Percentiles rank a stretch among this genome's conserved stretches.
Conservation (phyloP, 371 early-diverging fungal species). For the Haplosporangium sp. region DNA sequence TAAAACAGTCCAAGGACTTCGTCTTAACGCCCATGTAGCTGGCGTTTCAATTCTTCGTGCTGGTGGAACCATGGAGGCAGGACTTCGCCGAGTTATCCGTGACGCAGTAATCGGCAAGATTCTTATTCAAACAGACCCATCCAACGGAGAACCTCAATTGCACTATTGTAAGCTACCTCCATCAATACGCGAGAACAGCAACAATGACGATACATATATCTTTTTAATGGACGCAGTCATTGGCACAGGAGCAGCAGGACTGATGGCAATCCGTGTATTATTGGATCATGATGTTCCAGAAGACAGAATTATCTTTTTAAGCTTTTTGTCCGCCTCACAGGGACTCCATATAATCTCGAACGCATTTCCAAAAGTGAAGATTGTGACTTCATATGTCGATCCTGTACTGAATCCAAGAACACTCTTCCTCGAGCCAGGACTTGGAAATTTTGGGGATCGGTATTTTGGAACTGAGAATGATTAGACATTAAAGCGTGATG, state of each 20-base stretch:
- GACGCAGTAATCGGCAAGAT: conserved; percentile 89
- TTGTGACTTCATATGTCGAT: conserved; percentile 85
- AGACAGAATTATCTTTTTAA: conserved; percentile 85
- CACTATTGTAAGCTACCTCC: conserved; percentile 43
- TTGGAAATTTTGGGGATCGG: conserved; percentile 86
- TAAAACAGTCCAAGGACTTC: conserved; percentile 67
- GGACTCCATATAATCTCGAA: conserved; percentile 79
- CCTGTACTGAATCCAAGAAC: conserved; percentile 71
- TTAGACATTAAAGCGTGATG: neutral
- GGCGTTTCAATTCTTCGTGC: conserved; percentile 91
- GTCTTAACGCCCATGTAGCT: conserved; percentile 59
- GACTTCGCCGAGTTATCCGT: conserved; percentile 81
- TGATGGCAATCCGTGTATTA: conserved; percentile 94
- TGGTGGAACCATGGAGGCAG: conserved; percentile 91
- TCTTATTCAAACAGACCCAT: conserved; percentile 85
- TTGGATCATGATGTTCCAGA: conserved; percentile 90
- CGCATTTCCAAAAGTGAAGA: conserved; percentile 86
- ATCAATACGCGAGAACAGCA: conserved; percentile 2
- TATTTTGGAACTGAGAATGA: conserved; percentile 53
- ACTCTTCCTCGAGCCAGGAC: conserved; percentile 83
- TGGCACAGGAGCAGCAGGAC: conserved; percentile 89
- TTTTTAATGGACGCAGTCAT: conserved; percentile 77
- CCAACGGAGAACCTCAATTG: conserved; percentile 84
- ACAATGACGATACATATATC: conserved; percentile 21
- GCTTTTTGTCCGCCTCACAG: conserved; percentile 81